These are phyloP conservation scores for Wolfiporia cocos DNA, from an alignment of 1,284 basidiomycete species.

Conservation along the genomic window DNA sequence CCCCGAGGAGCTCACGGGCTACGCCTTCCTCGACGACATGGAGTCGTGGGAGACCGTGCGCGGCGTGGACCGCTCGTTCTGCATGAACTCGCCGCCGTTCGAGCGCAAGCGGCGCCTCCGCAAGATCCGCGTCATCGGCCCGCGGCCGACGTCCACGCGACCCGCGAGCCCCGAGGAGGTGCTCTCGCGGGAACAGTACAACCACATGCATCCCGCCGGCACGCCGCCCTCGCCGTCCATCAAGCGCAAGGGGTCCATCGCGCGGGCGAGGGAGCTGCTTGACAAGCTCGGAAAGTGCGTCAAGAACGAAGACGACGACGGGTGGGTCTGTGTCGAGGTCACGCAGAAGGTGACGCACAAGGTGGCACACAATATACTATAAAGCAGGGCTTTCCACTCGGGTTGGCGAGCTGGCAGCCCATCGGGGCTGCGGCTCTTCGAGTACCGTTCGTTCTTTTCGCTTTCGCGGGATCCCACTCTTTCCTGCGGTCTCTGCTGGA, in stretches of 20 bases:
- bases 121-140: constrained; percentile 16
- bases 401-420: too few relatives aligned
- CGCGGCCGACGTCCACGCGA: constrained; percentile 8
- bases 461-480: too few relatives aligned
- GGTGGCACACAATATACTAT: constrained; percentile 8
- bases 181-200: constrained; percentile 25
- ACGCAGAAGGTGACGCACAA: constrained; percentile 30
- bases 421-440: too few relatives aligned
- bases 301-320: constrained; percentile 22
- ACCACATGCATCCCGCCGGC: constrained; percentile 17
- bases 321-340: constrained; percentile 38
- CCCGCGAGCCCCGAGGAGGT: constrained; percentile 26
- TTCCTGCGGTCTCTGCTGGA: too few relatives aligned
- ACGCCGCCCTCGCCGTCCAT: constrained; percentile 9
- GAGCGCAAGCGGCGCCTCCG: constrained; percentile 17
- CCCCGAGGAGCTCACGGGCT: constrained; percentile 11
- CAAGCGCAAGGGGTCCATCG: constrained; percentile 10
- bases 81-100: constrained; percentile 15
- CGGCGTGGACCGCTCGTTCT: constrained; percentile 16
- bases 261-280: constrained; percentile 21
- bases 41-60: constrained; percentile 18
- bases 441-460: too few relatives aligned
- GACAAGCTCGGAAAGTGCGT: constrained; percentile 20
- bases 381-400: too few relatives aligned
- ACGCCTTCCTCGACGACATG: constrained; percentile 3